phyloP scores from a whole-genome alignment of 768 basidiomycete species.

The Hortiboletus campestris region DNA sequence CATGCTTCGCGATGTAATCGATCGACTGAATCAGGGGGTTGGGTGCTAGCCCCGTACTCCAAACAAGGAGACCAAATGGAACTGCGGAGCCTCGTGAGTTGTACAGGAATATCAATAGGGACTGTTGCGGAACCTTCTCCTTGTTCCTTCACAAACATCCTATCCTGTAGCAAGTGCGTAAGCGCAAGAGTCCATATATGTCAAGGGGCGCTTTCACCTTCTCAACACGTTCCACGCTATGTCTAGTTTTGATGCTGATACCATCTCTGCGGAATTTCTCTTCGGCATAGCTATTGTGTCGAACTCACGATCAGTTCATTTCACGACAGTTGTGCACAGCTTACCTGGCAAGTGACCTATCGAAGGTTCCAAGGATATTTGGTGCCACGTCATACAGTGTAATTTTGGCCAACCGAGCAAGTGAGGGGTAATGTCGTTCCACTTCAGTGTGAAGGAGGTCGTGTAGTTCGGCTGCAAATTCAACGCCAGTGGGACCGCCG shows the following conservation, averaged over 20 bases:
- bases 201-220: slow-evolving; percentile 36
- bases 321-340: slow-evolving; percentile 14
- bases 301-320: background rate
- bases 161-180: slow-evolving; percentile 43
- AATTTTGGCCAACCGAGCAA: slow-evolving; percentile 65
- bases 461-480: slow-evolving; percentile 81
- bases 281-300: slow-evolving; percentile 54
- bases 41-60: slow-evolving; percentile 83
- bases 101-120: slow-evolving; percentile 3
- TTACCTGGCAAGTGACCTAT: slow-evolving; percentile 60
- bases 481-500: slow-evolving; percentile 78
- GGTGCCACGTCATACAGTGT: slow-evolving; percentile 83
- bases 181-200: slow-evolving; percentile 9
- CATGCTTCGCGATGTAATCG: slow-evolving; percentile 57
- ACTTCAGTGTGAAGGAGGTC: slow-evolving; percentile 74
- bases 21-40: slow-evolving; percentile 75
- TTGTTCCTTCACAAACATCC: slow-evolving; percentile 66
- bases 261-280: slow-evolving; percentile 73
- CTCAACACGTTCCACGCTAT: slow-evolving; percentile 71
- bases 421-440: slow-evolving; percentile 54
- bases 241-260: slow-evolving; percentile 66
- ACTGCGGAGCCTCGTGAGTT: slow-evolving; percentile 41
- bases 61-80: slow-evolving; percentile 79
- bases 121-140: slow-evolving; percentile 53
- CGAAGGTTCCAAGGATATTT: slow-evolving; percentile 72